Evolutionary conservation across 768 basidiomycete genomes (phyloP), one percentile per base, ranked within the genome.

Genomic region (Lactarius indigo): DNA sequence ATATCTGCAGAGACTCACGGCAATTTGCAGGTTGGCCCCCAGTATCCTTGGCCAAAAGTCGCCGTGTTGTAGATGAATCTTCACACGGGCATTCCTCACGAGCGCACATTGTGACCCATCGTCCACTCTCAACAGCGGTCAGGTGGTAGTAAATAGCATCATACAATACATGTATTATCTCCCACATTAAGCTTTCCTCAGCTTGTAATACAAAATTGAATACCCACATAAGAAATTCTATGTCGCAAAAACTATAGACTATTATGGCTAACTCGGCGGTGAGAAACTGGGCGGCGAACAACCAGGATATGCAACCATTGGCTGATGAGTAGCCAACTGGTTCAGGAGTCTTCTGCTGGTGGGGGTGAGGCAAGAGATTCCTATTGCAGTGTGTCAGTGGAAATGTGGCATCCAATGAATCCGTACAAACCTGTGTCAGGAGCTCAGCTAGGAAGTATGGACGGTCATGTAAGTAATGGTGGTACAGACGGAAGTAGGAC

Each of bases 351-450:
- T 82, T 74, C 82, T 73, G 80, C 81, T 31, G 85, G 83, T n/a
- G 85, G 84, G n/a, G 86, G 85, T n/a, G 86, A 86, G 62, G 86
- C 85, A 41, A 87, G 78, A n/a, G 86, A 86, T 76, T 87, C 85
- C 85, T 87, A 61, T 57, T 59, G 63, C 64, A 71, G 61, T 68
- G 64, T 61, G 30, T 65, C 72, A 63, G 42, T 12, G 59, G 71
- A 57, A 62, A 65, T 60, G n/a, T 31, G 60, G 39, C 57, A 62
- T 35, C 54, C 39, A 39, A 68, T 67, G 50, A 61, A 65, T 61
- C 57, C 61, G 62, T 47, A 50, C 76, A 75, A 73, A 84, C 86
- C 83, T 87, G 86, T 31, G 87, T 87, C 74, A 87, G 78, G 62
- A 88, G 77, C 69, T 88, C 86, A 63, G 85, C 86, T 84, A 63